Base-by-base conservation (phyloP, 2,329 filamentous ascomycete species). In the Dendrostoma leiphaemia region DNA sequence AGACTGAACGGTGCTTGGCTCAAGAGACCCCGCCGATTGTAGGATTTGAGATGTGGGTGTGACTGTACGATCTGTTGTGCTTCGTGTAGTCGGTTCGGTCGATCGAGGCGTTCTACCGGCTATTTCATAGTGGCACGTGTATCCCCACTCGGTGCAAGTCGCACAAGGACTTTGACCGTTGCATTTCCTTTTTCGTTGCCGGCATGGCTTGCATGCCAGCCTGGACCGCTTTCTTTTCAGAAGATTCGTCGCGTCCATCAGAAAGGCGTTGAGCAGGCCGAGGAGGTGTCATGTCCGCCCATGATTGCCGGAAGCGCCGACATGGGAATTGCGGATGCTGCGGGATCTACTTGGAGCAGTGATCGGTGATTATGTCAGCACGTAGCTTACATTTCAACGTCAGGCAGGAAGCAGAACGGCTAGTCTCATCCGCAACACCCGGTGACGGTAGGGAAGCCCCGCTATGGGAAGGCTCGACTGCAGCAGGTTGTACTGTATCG, bases 161-260 rank as follows among this genome's bases (percentile, higher is more conserved):
- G 71, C 71, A 62, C 81, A 83, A 0, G 81, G 81, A 37, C 73
- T 67, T 6, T 67, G 68, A 12, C 80, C 79, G 57, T 82, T 77
- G 59, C 81, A 83, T 66, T 80, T 79, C 43, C 81, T 73, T 64
- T 83, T 83, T 46, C 80, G 74, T 12, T 80, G 72, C 32, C 81
- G 73, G 53, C 81, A 83, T 17, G 77, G 74, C 53, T 76, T 68
- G 60, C 77, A 80, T 21, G 76, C 77, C 8, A 74, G 56, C 35
- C 71, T 72, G 23, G 76, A 73, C 1, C 77, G 73, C 60, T 68
- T 69, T 50, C 67, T 65, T 49, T 60, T 56, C 17, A 23, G 28
- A 6, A 32, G 28, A 8, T 15, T 34, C 28, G 44, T 32, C 12
- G 44, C 6, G 19, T 46, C 44, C 44, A 46, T 46, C 8, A 10